Base-by-base conservation (phyloP, 2,329 filamentous ascomycete genomes). In the Rasamsonia emersonii region DNA sequence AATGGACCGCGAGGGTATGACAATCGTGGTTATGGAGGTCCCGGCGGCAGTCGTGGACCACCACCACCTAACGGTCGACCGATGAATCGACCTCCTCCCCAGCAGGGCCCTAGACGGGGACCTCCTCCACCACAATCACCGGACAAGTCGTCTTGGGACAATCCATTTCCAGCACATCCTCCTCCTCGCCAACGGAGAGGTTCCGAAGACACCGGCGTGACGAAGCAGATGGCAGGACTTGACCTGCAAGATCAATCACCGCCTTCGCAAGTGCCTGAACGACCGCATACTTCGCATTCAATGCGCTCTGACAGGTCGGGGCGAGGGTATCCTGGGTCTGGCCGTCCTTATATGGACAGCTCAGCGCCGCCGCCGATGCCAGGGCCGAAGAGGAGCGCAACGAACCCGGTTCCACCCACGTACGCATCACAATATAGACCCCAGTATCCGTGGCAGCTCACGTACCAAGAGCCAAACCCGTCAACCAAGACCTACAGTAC, bases 91-190 rank as follows among this genome's bases (percentile, higher is more conserved):
- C 53, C 54, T 15, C 52, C 53, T 5, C 40, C 49, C 23, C 43
- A 46, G 23, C 51, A 53, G 24, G 11, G 8, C 15, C 15, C 15
- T 18, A 43, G 46, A 50, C 50, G 51, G 46, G 46, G 30, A 29
- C 45, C 43, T 30, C 42, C 44, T 20, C 59, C 56, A 3, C 53
- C 53, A 28, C n/a, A n/a, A n/a, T 64, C 58, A 19, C 55, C 62
- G 26, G 53, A 58, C 24, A 48, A 44, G 16, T 33, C 53, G 23
- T 39, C 55, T 17, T 70, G 61, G 52, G 69, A 73, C 35, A 67
- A 63, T 41, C 68, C 68, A 3, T 71, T 71, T 34, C 67, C 68
- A 16, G 47, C 58, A 4, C 68, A 52, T 39, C 58, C 45, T 28
- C 33, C 42, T 27, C 47, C 44, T 36, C 49, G 45, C 35, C 47